These are phyloP conservation scores for Tuctoria greenei DNA, from an alignment of 176 grass and related monocot genomes.

Conservation along the genomic window DNA sequence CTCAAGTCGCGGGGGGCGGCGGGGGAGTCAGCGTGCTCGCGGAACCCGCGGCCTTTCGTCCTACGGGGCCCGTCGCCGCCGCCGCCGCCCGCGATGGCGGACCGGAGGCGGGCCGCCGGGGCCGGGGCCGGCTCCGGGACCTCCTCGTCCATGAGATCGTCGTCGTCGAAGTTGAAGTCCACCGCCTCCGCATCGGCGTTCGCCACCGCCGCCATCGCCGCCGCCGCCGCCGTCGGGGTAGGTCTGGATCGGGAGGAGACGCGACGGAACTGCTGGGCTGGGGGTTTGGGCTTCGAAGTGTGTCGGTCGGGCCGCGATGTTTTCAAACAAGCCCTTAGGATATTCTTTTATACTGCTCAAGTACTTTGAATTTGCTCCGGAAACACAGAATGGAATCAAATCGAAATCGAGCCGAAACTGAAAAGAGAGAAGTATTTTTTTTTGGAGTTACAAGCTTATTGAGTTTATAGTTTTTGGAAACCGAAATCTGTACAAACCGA, in stretches of 20 bases:
- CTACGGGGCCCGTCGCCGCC: conserved; percentile 47
- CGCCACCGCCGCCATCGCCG: conserved; percentile 38
- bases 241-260: not conserved
- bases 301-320: not conserved
- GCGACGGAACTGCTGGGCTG: not conserved
- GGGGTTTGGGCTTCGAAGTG: not conserved
- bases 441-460: too few species aligned
- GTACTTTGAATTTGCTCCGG: not conserved
- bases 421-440: too few species aligned
- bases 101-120: conserved; percentile 59
- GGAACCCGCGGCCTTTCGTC: conserved; percentile 93
- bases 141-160: conserved; percentile 97
- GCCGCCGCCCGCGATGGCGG: conserved; percentile 68
- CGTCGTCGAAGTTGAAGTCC: conserved; percentile 86
- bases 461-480: too few species aligned
- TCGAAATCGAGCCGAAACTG: too few species aligned
- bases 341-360: not conserved
- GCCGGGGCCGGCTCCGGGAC: conserved; percentile 40
- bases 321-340: conserved; percentile 5
- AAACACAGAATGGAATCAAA: too few species aligned
- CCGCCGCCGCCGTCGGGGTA: not conserved
- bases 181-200: conserved; percentile 77
- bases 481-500: too few species aligned
- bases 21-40: conserved; percentile 46
- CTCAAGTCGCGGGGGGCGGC: conserved; percentile 47